phyloP scores from a whole-genome alignment of 352 stramenopile genomes.

The Thalassiosira delicatula region DNA sequence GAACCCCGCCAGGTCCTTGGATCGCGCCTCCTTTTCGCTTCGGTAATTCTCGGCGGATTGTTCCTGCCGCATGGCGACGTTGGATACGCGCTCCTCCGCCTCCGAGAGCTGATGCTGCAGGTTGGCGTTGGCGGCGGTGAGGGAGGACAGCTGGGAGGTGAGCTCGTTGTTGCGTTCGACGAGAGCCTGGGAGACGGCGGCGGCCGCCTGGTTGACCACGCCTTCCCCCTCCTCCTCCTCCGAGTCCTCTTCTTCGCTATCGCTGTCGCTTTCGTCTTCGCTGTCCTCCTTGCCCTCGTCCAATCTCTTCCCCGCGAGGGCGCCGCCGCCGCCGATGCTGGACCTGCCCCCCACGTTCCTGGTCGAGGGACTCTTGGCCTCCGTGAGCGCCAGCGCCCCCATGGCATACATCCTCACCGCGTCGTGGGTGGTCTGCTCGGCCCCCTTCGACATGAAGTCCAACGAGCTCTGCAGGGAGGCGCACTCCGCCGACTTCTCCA shows the following conservation, averaged over 20 bases:
- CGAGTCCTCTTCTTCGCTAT: conserved; percentile 35
- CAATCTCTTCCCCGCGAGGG: conserved; percentile 20
- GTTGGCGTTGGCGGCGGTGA: conserved; percentile 37
- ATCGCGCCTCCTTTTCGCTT: too few relatives aligned
- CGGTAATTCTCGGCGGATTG: conserved; percentile 30
- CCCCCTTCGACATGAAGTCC: conserved; percentile 62
- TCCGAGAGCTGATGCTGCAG: conserved; percentile 50
- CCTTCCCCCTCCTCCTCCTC: too few relatives aligned
- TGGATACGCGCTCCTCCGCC: conserved; percentile 43
- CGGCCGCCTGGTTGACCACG: conserved; percentile 51
- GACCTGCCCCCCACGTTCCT: too few relatives aligned
- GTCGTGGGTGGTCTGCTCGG: conserved; percentile 64
- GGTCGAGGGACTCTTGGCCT: conserved; percentile 39
- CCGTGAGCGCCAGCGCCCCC: conserved; percentile 59
- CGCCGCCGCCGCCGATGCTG: too few relatives aligned
- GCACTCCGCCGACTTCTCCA: conserved; percentile 44
- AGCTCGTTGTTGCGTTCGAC: conserved; percentile 59
- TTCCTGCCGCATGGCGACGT: conserved; percentile 43
- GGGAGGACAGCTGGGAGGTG: conserved; percentile 40
- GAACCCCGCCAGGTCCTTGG: too few relatives aligned
- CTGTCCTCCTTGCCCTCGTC: neutral
- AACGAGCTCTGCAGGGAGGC: conserved; percentile 54
- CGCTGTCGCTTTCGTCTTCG: neutral
- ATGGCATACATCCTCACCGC: conserved; percentile 66
- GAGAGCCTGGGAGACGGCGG: conserved; percentile 56